Base-by-base conservation (phyloP, 2,329 filamentous ascomycete species). In the Seiridium unicorne region DNA sequence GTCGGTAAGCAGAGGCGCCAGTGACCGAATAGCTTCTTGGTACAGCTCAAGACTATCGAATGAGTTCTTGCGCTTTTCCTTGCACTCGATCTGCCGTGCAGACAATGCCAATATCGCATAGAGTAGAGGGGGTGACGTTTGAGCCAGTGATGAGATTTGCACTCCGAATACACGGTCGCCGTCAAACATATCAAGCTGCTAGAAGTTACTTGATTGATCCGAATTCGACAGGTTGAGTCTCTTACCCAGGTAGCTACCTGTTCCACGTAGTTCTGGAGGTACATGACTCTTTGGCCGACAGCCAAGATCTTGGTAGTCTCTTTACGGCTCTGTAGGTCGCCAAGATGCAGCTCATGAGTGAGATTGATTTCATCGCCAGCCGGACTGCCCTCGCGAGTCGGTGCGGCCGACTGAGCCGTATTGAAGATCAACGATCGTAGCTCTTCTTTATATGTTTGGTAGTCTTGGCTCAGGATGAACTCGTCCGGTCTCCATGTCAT, bases 121-220 rank as follows among this genome's bases (percentile, higher is more conserved):
- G 1, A 81, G 71, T 1, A 85, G 70, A 58, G 79, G 74, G 0
- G 78, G 74, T 10, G 79, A 79, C 13, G 71, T 72, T 36, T 76
- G 78, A 2, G 82, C 82, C 26, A 85, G 66, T 4, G 79, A 72
- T 0, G 83, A 80, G 1, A 86, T 71, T 44, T 83, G 76, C 1
- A 83, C 76, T 3, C 81, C 80, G 64, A 87, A 86, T 3, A 77
- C 77, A 18, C 80, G 77, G 34, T 79, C 73, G 35, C 76, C 78
- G 64, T 87, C 84, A 61, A 85, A 85, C 75, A 84, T 86, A 66
- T 87, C 84, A 11, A 86, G 77, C 80, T 63, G 63, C 2, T 56
- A 42, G 13, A 8, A 51, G 31, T 55, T 0, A 38, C n/a, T 26
- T 26, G 2, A 26, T 2, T 26, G 18, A 26, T 26, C 18, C 2